Evolutionary conservation across 306 rosid species (phyloP).

Genomic region (Citrullus colocynthis): DNA sequence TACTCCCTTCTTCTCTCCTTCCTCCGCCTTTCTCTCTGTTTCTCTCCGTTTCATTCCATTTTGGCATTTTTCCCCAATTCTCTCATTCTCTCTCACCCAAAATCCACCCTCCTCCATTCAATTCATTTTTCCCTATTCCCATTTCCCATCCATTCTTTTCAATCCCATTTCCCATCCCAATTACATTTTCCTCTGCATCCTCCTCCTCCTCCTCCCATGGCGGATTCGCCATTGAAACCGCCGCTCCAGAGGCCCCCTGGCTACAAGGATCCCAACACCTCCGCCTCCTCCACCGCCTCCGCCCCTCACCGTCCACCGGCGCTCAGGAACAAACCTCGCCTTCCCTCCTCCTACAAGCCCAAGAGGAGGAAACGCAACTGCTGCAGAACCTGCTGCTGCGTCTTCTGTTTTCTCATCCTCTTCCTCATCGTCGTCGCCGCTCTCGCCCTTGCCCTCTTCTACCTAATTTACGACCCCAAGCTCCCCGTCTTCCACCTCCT

Average conservation of each 20-base stretch:
- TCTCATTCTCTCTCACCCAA: neutral
- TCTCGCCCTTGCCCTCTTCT: conserved; percentile 35
- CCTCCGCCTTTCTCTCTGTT: neutral
- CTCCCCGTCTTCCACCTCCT: conserved; percentile 42
- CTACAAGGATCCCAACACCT: conserved; percentile 19
- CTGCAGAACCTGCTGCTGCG: conserved; percentile 40
- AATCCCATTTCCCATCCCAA: neutral
- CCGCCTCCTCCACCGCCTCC: neutral
- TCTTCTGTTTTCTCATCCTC: conserved; percentile 24
- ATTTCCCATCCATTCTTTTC: neutral
- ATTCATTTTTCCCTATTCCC: neutral
- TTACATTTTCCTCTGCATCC: neutral
- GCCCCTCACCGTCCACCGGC: neutral
- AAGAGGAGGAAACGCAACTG: conserved; percentile 7
- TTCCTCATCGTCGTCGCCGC: conserved; percentile 18
- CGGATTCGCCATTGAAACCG: conserved; percentile 20
- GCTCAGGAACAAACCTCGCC: conserved; percentile 13
- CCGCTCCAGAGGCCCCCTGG: conserved; percentile 70
- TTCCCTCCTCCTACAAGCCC: conserved; percentile 28
- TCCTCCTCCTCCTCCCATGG: conserved; percentile 12
- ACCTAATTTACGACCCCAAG: conserved; percentile 38
- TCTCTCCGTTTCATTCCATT: neutral
- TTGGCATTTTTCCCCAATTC: neutral
- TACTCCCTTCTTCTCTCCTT: neutral
- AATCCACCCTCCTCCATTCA: neutral